Evolutionary conservation across 164 flowering plant genomes (phyloP).

Genomic region (Malania oleifera): DNA sequence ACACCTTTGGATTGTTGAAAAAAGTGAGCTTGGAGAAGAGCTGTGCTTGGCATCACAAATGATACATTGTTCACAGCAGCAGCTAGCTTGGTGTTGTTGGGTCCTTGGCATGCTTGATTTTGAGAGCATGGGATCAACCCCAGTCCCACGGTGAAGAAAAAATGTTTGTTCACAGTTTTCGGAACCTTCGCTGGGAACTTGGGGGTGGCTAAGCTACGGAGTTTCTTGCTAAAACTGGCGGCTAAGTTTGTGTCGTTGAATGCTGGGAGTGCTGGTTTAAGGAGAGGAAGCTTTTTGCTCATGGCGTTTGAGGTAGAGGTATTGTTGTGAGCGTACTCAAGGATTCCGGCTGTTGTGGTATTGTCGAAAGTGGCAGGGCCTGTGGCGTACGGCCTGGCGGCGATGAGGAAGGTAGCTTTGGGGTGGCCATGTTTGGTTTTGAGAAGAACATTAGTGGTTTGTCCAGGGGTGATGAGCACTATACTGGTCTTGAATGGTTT

Average conservation of each 20-base stretch:
- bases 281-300: constrained; percentile 15
- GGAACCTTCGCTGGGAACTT: constrained; percentile 29
- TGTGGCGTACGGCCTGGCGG: constrained; percentile 43
- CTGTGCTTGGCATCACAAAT: constrained; percentile 29
- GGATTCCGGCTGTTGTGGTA: constrained; percentile 42
- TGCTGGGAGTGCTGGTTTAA: constrained; percentile 22
- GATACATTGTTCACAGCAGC: constrained; percentile 51
- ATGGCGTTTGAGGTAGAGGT: too few relatives aligned
- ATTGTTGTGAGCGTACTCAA: constrained; percentile 20
- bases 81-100: constrained; percentile 34
- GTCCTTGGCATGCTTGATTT: constrained; percentile 49
- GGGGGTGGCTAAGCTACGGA: constrained; percentile 24
- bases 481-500: constrained; percentile 41
- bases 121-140: constrained; percentile 28
- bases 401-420: constrained; percentile 46
- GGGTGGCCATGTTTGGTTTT: constrained; percentile 32
- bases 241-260: constrained; percentile 23
- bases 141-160: constrained; percentile 32
- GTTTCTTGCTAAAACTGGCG: constrained; percentile 10
- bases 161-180: constrained; percentile 14
- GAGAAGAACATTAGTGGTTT: constrained; percentile 60
- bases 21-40: constrained; percentile 44
- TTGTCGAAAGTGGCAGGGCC: constrained; percentile 46
- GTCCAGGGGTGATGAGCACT: constrained; percentile 49
- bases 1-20: constrained; percentile 38